A percentile compares a stretch with the other conserved stretches of the same genome.
phyloP scores from a whole-genome alignment of 2,329 filamentous ascomycete genomes.

The Penicillium olsonii region DNA sequence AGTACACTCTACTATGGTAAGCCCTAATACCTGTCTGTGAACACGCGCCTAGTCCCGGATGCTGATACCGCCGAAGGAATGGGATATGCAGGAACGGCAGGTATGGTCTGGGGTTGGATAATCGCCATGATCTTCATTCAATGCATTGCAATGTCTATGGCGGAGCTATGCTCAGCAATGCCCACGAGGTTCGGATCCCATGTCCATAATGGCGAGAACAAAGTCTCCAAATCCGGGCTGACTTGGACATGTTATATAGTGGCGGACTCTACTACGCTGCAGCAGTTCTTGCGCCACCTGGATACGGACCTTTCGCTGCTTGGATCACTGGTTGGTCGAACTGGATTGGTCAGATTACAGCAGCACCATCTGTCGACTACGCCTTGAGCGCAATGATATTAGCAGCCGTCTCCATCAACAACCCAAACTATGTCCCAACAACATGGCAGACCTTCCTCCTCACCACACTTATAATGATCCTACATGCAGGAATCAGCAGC shows the following conservation, averaged over 20 bases:
- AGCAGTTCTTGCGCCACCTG: constrained; percentile 67
- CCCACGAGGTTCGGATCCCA: constrained; percentile 57
- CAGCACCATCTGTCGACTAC: constrained; percentile 67
- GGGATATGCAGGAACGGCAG: constrained; percentile 59
- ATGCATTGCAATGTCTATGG: constrained; percentile 68
- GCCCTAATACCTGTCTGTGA: background rate
- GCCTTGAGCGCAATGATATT: constrained; percentile 70
- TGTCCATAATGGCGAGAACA: background rate
- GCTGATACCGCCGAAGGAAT: constrained; percentile 33
- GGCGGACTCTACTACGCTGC: constrained; percentile 74
- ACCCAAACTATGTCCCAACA: constrained; percentile 65
- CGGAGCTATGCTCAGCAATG: constrained; percentile 73
- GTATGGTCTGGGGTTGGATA: constrained; percentile 77
- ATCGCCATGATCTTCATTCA: constrained; percentile 72
- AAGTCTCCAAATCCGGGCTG: background rate
- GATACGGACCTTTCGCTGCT: constrained; percentile 66
- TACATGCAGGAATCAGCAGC: constrained; percentile 67
- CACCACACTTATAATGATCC: constrained; percentile 66
- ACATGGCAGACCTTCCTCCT: constrained; percentile 70
- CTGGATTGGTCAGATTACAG: constrained; percentile 68
- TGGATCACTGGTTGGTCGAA: constrained; percentile 73
- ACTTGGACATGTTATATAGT: constrained; percentile 29
- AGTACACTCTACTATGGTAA: constrained; percentile 70
- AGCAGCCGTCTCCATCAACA: constrained; percentile 67
- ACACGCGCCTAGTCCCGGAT: constrained; percentile 5